Evolutionary conservation across 2,329 filamentous ascomycete genomes (phyloP).

Genomic region (Clonostachys chloroleuca): DNA sequence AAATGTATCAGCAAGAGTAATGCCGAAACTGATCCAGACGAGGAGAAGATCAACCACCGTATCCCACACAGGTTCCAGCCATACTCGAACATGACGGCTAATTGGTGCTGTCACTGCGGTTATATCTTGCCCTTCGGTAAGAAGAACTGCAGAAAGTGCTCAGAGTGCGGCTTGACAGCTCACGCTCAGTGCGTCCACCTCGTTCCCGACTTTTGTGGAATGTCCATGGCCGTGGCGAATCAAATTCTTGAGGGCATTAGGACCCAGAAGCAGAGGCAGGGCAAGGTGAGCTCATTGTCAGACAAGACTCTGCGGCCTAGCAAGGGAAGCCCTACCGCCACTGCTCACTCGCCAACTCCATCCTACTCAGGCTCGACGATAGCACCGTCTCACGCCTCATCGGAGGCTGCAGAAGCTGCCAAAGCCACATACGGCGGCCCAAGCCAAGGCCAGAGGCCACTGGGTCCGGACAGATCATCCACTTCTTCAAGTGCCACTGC

Average conservation of each 20-base stretch:
- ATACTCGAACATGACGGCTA: constrained; percentile 97
- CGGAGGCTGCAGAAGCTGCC: constrained; percentile 59
- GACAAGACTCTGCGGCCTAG: constrained; percentile 61
- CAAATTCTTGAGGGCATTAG: constrained; percentile 86
- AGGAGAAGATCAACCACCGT: constrained; percentile 99
- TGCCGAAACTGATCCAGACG: constrained; percentile 94
- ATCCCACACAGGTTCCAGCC: constrained; percentile 96
- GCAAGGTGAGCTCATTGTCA: constrained; percentile 53
- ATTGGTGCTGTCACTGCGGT: constrained; percentile 99
- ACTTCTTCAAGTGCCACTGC: constrained; percentile 49
- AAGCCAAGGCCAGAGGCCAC: constrained; percentile 42
- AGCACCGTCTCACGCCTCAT: constrained; percentile 10
- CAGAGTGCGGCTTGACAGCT: constrained; percentile 87
- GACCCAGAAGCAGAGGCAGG: constrained; percentile 66
- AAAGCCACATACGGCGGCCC: constrained; percentile 57
- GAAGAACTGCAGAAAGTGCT: constrained; percentile 91
- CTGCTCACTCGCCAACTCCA: constrained; percentile 24
- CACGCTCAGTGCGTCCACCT: constrained; percentile 91
- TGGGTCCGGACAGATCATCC: constrained; percentile 43
- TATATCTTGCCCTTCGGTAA: constrained; percentile 93
- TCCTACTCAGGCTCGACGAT: constrained; percentile 24
- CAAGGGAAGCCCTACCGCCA: constrained; percentile 38
- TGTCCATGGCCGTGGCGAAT: constrained; percentile 97
- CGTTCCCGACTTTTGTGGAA: constrained; percentile 97
- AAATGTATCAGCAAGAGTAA: constrained; percentile 99